Percentiles rank a stretch among this genome's conserved stretches.
These are phyloP conservation scores for Eragrostis tef DNA, from an alignment of 202 grass and related monocot species.

Conservation along the genomic window DNA sequence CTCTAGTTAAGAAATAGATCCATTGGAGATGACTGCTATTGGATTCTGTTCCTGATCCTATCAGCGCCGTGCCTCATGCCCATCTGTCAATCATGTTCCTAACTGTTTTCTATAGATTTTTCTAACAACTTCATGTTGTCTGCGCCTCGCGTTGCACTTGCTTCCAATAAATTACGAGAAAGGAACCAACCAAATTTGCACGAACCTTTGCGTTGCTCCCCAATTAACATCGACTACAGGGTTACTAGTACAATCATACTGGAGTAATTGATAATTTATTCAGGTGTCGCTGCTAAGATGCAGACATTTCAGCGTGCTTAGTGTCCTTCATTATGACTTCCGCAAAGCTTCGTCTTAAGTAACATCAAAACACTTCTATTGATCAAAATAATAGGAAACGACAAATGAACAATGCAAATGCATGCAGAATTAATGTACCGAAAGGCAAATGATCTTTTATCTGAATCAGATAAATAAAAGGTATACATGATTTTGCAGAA, in stretches of 20 bases:
- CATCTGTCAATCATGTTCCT: constrained; percentile 31
- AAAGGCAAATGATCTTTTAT: constrained; percentile 1
- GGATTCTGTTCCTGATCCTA: not conserved
- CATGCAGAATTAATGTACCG: constrained; percentile 1
- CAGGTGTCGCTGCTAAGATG: constrained; percentile 15
- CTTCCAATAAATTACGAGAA: constrained; percentile 32
- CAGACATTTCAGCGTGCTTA: constrained; percentile 26
- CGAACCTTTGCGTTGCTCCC: not conserved
- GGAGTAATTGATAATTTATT: not conserved
- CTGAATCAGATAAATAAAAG: not conserved
- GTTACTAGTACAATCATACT: constrained; percentile 23
- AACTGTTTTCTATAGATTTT: constrained; percentile 35
- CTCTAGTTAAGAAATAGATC: constrained; percentile 4
- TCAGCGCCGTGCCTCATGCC: not conserved
- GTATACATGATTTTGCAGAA: not conserved
- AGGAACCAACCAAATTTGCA: constrained; percentile 11
- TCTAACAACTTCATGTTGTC: not conserved
- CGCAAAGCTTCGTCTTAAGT: constrained; percentile 6
- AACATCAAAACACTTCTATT: not conserved
- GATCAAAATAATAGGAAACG: not conserved
- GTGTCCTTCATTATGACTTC: constrained; percentile 26
- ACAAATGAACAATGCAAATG: constrained; percentile 22
- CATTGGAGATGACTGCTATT: not conserved
- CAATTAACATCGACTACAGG: constrained; percentile 28
- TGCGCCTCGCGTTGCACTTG: constrained; percentile 14